Percentiles rank a stretch among this genome's conserved stretches.
Conservation (phyloP, 139 green algal species). For the Desmodesmus armatus region DNA sequence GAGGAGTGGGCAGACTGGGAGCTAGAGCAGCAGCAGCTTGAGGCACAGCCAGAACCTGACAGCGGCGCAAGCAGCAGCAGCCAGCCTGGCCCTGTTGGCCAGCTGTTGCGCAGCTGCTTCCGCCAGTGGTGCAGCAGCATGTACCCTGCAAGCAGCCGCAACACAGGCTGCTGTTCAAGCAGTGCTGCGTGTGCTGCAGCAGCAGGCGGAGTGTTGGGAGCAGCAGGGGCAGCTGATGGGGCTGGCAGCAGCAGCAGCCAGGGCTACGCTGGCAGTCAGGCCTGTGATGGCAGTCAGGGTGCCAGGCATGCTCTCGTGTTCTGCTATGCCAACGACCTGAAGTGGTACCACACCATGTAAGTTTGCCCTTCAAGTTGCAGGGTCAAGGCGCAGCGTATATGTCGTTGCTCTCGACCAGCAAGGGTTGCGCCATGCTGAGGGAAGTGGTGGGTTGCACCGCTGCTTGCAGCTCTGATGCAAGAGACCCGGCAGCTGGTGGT, state of each 20-base stretch:
- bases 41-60: neutral
- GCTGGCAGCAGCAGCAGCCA: neutral
- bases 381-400: no score
- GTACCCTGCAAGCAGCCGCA: constrained; percentile 32
- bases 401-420: no score
- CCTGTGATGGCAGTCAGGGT: neutral
- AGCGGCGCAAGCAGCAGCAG: neutral
- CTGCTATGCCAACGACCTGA: constrained; percentile 24
- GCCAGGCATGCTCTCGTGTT: constrained; percentile 13
- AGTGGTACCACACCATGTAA: no score
- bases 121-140: neutral
- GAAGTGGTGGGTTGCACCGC: no score
- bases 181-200: neutral
- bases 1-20: constrained; percentile 30
- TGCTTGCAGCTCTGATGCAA: no score
- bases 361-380: no score
- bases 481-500: neutral
- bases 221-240: neutral
- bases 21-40: neutral
- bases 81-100: neutral
- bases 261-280: neutral
- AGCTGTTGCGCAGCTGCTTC: neutral
- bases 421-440: no score
- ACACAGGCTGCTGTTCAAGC: neutral
- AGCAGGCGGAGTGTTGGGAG: neutral